These are phyloP conservation scores for Bidens hawaiensis DNA, from an alignment of 140 eudicot genomes.

Conservation along the genomic window DNA sequence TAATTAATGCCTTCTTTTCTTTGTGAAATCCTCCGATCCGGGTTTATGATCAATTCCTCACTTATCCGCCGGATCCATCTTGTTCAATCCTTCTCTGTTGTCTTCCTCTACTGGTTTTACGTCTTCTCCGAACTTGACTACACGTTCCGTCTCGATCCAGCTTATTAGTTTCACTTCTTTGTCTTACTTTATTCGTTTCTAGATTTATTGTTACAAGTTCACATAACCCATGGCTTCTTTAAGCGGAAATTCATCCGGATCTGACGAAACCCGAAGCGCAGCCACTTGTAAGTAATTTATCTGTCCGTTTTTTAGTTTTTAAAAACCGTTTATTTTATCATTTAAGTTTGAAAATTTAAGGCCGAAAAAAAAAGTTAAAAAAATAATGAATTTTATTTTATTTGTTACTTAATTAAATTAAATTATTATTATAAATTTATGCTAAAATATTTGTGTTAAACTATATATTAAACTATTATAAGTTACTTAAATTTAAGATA, in stretches of 20 bases:
- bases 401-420: too few species aligned
- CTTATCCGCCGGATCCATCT: constrained; percentile 76
- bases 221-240: constrained; percentile 45
- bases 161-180: constrained; percentile 7
- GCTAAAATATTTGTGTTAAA: too few species aligned
- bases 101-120: constrained; percentile 96
- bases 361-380: too few species aligned
- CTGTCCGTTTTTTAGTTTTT: too few species aligned
- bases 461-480: too few species aligned
- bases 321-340: too few species aligned
- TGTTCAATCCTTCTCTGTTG: constrained; percentile 89
- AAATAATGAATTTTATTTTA: too few species aligned
- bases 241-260: constrained; percentile 59
- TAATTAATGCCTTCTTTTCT: constrained; percentile 77
- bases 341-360: too few species aligned
- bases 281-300: background rate
- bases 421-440: too few species aligned
- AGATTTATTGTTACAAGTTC: background rate
- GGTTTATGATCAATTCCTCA: constrained; percentile 73
- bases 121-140: constrained; percentile 52
- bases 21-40: constrained; percentile 77
- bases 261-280: background rate
- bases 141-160: constrained; percentile 12
- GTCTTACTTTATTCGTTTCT: background rate
- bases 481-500: too few species aligned